Conservation (phyloP, 208 protist genomes). For the Novymonas esmeraldas region DNA sequence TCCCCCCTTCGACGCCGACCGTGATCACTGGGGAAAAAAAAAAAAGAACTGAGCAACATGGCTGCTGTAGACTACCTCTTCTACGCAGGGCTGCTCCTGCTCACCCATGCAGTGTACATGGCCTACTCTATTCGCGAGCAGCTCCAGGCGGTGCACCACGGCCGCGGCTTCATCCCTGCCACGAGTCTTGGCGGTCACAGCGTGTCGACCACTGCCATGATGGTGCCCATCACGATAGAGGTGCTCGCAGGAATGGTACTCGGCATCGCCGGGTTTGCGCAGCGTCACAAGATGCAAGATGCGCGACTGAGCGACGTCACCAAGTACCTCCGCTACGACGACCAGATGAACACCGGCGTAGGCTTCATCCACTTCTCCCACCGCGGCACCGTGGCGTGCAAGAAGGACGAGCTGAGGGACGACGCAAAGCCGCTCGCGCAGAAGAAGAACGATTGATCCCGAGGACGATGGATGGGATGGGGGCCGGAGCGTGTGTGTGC, state of each 20-base stretch:
- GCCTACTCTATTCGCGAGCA: constrained; percentile 63
- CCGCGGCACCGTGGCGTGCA: constrained; percentile 53
- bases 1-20: neutral
- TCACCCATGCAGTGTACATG: constrained; percentile 71
- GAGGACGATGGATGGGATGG: too few relatives aligned
- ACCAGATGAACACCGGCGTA: constrained; percentile 60
- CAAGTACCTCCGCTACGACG: constrained; percentile 67
- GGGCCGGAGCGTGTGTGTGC: neutral
- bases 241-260: constrained; percentile 39
- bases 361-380: constrained; percentile 91
- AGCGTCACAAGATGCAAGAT: constrained; percentile 39
- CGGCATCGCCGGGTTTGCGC: constrained; percentile 62
- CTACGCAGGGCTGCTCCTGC: constrained; percentile 57
- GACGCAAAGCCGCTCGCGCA: constrained; percentile 36
- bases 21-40: too few relatives aligned
- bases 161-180: constrained; percentile 12
- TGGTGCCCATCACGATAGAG: constrained; percentile 39
- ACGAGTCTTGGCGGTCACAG: constrained; percentile 7
- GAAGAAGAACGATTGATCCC: constrained; percentile 55
- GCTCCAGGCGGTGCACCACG: constrained; percentile 70
- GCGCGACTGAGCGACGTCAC: constrained; percentile 70
- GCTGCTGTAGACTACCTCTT: constrained; percentile 33
- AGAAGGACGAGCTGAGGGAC: constrained; percentile 31
- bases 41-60: constrained; percentile 12
- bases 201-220: constrained; percentile 24